phyloP scores from a whole-genome alignment of 2,329 filamentous ascomycete species.

The Fusarium coicis region DNA sequence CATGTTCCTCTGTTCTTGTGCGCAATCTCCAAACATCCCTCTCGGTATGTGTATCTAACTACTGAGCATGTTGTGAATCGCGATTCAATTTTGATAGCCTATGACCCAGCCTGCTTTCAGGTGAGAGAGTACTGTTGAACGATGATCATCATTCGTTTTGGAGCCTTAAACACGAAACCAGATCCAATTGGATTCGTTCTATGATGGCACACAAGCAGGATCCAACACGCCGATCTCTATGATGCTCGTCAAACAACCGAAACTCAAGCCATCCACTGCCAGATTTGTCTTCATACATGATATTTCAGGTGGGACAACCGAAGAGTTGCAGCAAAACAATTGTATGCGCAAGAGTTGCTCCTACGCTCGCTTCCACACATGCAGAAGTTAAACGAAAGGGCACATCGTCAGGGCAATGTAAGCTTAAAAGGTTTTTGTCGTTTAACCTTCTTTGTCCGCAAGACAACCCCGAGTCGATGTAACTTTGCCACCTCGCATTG shows the following conservation, averaged over 20 bases:
- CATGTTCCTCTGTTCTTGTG: conserved; percentile 19
- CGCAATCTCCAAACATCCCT: conserved; percentile 19
- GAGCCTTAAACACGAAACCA: not conserved
- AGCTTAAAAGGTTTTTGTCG: conserved; percentile 41
- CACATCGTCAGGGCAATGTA: conserved; percentile 38
- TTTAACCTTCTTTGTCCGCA: conserved; percentile 10
- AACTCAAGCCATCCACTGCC: conserved; percentile 4
- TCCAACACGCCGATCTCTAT: not conserved
- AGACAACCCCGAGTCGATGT: conserved; percentile 27
- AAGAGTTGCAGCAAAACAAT: not conserved
- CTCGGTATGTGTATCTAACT: conserved; percentile 4
- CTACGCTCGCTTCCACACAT: conserved; percentile 16
- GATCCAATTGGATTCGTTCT: not conserved
- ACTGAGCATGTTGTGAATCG: conserved; percentile 18
- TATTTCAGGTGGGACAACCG: conserved; percentile 18
- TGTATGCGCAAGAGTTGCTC: not conserved
- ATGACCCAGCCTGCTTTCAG: conserved; percentile 10
- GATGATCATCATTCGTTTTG: not conserved
- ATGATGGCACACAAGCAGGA: conserved; percentile 17
- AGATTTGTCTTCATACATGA: conserved; percentile 7
- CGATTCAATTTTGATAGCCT: conserved; percentile 7
- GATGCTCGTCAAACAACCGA: not conserved
- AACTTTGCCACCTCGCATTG: not conserved
- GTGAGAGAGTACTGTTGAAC: conserved; percentile 4
- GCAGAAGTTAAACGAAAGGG: conserved; percentile 6